Evolutionary conservation across 768 basidiomycete genomes (phyloP).

Genomic region (Collybia nuda): DNA sequence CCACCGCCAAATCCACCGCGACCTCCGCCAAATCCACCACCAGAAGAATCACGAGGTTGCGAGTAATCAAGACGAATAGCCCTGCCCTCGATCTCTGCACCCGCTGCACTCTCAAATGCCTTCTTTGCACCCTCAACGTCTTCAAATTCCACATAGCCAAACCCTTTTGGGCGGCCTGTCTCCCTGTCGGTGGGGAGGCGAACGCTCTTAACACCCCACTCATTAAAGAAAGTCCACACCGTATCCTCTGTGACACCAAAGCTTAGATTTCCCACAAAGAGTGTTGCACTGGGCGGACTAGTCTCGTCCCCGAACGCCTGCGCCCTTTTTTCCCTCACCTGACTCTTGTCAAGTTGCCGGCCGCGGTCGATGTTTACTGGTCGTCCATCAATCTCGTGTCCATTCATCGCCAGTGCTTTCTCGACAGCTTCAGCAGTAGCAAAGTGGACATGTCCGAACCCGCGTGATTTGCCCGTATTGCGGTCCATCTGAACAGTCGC

Average conservation of each 20-base stretch:
- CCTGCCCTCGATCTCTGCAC: constrained; percentile 81
- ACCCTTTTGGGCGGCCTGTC: constrained; percentile 88
- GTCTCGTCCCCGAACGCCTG: constrained; percentile 72
- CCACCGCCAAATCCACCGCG: constrained; percentile 32
- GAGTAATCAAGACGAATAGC: constrained; percentile 82
- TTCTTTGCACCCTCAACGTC: constrained; percentile 77
- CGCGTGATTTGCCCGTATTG: constrained; percentile 77
- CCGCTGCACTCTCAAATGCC: constrained; percentile 69
- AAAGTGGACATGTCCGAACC: constrained; percentile 85
- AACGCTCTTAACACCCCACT: constrained; percentile 85
- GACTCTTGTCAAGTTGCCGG: constrained; percentile 54
- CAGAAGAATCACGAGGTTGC: constrained; percentile 69
- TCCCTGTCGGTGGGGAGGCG: constrained; percentile 93
- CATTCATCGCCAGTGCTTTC: constrained; percentile 78
- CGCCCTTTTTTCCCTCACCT: constrained; percentile 67
- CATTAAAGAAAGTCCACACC: constrained; percentile 88
- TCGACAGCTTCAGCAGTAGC: constrained; percentile 68
- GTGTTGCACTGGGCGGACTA: constrained; percentile 65
- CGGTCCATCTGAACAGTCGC: constrained; percentile 88
- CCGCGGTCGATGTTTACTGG: constrained; percentile 84
- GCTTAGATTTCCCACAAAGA: constrained; percentile 92
- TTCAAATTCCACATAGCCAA: constrained; percentile 94
- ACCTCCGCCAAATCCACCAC: constrained; percentile 36
- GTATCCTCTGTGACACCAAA: constrained; percentile 79
- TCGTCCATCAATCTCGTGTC: constrained; percentile 91